These are phyloP conservation scores for Saturnispora halmiae DNA, from an alignment of 805 yeast genomes.

Conservation along the genomic window DNA sequence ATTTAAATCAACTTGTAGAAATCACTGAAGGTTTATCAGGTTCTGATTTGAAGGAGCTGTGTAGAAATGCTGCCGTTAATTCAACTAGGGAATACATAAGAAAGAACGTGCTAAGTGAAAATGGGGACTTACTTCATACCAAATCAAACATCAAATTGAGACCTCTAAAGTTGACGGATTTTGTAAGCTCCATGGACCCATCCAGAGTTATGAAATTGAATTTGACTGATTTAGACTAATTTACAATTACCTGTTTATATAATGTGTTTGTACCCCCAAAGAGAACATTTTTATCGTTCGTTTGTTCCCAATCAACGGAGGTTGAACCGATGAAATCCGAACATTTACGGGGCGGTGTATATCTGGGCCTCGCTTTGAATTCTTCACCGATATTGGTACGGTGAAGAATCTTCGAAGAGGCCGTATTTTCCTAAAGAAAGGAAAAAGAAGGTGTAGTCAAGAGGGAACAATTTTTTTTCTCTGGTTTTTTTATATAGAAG, in stretches of 20 bases:
- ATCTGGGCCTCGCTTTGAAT: conserved; percentile 45
- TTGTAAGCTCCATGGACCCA: conserved; percentile 33
- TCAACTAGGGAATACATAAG: conserved; percentile 80
- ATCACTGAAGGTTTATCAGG: conserved; percentile 77
- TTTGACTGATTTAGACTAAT: conserved; percentile 13
- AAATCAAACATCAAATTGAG: conserved; percentile 39
- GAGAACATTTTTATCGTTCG: background rate
- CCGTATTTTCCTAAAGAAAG: conserved; percentile 19
- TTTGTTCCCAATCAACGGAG: background rate
- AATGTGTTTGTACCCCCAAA: conserved; percentile 11
- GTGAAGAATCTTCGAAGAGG: conserved; percentile 43
- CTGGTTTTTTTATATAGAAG: background rate
- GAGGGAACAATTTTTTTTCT: background rate
- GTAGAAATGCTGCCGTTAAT: conserved; percentile 86
- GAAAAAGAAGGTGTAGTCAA: background rate
- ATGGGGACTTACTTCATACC: conserved; percentile 29
- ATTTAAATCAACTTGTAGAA: conserved; percentile 48
- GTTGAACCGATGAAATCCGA: background rate
- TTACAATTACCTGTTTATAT: background rate
- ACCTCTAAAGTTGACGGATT: conserved; percentile 58
- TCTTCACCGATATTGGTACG: conserved; percentile 33
- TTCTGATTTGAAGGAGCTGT: conserved; percentile 81
- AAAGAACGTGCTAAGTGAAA: conserved; percentile 36
- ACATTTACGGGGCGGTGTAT: conserved; percentile 12
- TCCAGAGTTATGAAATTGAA: conserved; percentile 14